Percentiles rank a stretch among this genome's conserved stretches.
Evolutionary conservation across 2,329 filamentous ascomycete genomes (phyloP).

Genomic region (Rosellinia necatrix): DNA sequence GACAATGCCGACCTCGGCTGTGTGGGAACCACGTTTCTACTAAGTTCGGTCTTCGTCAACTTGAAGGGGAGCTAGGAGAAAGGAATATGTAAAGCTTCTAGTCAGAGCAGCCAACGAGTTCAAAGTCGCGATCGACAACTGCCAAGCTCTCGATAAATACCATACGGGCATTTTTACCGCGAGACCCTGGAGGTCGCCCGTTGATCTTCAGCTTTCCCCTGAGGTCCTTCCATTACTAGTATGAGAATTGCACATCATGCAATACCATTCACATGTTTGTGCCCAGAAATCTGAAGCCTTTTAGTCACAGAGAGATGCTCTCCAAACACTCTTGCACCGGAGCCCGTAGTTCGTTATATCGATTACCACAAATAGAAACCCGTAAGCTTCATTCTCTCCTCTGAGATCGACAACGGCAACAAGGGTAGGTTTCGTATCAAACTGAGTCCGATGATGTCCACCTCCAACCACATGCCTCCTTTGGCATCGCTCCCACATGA

Average conservation of each 20-base stretch:
- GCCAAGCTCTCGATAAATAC: slow-evolving; percentile 5
- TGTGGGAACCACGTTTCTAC: not conserved
- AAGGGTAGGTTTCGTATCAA: not conserved
- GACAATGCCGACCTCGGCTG: not conserved
- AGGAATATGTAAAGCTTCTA: not conserved
- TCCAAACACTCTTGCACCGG: too few relatives aligned
- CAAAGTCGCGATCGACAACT: slow-evolving; percentile 15
- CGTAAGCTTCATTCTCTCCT: not conserved
- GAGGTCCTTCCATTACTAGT: slow-evolving; percentile 13
- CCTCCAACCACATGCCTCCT: slow-evolving; percentile 10
- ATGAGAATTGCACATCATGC: slow-evolving; percentile 10
- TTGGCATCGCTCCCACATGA: slow-evolving; percentile 9
- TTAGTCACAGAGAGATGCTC: not conserved
- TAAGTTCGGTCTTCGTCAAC: too few relatives aligned
- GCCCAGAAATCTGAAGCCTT: not conserved
- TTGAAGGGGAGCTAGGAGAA: not conserved
- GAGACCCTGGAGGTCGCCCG: not conserved
- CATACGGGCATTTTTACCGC: not conserved
- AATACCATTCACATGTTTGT: not conserved
- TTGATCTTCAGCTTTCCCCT: slow-evolving; percentile 10
- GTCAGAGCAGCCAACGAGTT: not conserved
- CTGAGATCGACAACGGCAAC: not conserved
- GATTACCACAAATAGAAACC: not conserved
- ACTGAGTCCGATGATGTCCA: not conserved
- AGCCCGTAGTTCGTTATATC: not conserved